phyloP scores from a whole-genome alignment of 1,284 basidiomycete genomes.

The Cryptococcus deneoformans region DNA sequence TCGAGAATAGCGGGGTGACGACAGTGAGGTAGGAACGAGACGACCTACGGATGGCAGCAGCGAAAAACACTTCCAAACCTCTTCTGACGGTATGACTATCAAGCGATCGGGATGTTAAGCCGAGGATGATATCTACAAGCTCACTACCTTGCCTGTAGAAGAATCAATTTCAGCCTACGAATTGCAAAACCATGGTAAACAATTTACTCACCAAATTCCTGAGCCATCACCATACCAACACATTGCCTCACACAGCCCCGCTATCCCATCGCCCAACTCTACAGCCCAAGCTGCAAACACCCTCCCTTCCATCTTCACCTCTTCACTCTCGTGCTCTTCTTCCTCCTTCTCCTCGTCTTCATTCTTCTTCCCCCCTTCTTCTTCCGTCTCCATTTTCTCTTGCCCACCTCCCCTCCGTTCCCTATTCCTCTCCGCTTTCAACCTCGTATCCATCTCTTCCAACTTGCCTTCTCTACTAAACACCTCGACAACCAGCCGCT shows the following conservation, averaged over 20 bases:
- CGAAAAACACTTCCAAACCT: slow-evolving; percentile 29
- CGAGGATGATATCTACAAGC: slow-evolving; percentile 26
- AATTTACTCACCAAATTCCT: slow-evolving; percentile 24
- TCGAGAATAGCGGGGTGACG: neutral
- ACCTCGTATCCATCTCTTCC: neutral
- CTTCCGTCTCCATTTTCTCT: no score
- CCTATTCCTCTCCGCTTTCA: neutral
- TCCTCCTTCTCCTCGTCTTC: neutral
- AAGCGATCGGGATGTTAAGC: slow-evolving; percentile 7
- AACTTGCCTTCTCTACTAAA: neutral
- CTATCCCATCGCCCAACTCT: slow-evolving; percentile 21
- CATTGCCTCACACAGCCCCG: slow-evolving; percentile 21
- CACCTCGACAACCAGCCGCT: neutral
- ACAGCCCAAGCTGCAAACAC: slow-evolving; percentile 4
- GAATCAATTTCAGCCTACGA: neutral
- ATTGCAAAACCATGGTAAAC: neutral
- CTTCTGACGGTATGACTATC: slow-evolving; percentile 10
- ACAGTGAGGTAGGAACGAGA: neutral
- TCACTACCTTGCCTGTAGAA: slow-evolving; percentile 22
- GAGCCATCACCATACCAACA: slow-evolving; percentile 18
- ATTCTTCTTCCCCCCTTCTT: neutral
- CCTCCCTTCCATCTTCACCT: neutral
- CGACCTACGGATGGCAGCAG: slow-evolving; percentile 33
- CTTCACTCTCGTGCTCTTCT: neutral
- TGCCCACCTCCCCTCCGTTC: neutral